Percentiles rank a stretch among this genome's conserved stretches.
Conservation (phyloP, 2,329 filamentous ascomycete genomes). For the Zymoseptoria ardabiliae region DNA sequence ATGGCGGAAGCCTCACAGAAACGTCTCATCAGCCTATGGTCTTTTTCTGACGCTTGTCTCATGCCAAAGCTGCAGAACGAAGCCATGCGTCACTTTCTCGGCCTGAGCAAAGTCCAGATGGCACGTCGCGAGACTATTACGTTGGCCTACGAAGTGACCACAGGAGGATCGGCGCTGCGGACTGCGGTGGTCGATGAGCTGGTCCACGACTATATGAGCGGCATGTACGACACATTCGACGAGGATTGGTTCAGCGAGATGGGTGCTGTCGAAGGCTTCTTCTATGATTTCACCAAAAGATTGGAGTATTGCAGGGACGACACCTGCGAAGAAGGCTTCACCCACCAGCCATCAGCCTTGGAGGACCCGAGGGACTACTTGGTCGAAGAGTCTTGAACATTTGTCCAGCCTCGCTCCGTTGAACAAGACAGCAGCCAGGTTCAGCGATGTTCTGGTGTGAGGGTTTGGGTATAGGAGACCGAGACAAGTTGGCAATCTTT, state of each 20-base stretch:
- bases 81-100: not conserved
- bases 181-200: not conserved
- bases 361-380: too few species aligned
- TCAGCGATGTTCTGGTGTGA: too few species aligned
- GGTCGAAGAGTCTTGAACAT: too few species aligned
- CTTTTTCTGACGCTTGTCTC: not conserved
- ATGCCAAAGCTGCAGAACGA: constrained; percentile 2
- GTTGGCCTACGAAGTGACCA: not conserved
- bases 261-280: not conserved
- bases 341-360: too few species aligned
- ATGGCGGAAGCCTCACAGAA: too few species aligned
- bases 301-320: not conserved
- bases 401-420: too few species aligned
- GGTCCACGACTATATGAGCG: not conserved
- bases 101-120: not conserved
- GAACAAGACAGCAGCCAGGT: too few species aligned
- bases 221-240: not conserved
- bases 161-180: not conserved
- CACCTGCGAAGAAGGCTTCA: too few species aligned
- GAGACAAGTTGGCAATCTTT: too few species aligned
- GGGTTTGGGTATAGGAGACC: too few species aligned
- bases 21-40: not conserved
- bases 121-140: not conserved
- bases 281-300: not conserved
- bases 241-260: not conserved